Evolutionary conservation across 208 protist genomes (phyloP).

Genomic region (Acanthamoeba healyi): DNA sequence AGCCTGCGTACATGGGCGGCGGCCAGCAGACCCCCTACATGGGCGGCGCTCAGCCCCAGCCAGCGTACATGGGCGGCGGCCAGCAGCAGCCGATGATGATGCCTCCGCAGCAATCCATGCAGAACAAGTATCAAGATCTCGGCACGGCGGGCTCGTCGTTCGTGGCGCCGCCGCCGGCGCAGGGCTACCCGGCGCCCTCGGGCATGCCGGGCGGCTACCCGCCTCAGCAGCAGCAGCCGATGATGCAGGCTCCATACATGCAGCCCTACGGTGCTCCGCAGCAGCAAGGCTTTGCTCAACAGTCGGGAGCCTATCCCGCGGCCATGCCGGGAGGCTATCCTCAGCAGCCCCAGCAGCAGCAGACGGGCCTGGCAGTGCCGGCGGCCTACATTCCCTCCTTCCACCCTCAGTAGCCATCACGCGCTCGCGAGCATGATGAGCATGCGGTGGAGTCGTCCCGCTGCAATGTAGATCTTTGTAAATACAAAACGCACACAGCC

Average conservation of each 20-base stretch:
- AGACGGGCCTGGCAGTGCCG: neutral
- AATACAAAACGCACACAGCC: neutral
- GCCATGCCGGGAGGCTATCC: neutral
- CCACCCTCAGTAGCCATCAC: neutral
- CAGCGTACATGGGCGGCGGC: neutral
- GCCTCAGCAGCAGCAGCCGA: neutral
- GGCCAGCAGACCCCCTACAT: neutral
- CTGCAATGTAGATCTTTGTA: neutral
- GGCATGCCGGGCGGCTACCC: neutral
- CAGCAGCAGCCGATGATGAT: neutral
- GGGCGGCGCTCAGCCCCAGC: neutral
- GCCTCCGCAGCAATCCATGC: neutral
- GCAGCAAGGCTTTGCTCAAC: no score
- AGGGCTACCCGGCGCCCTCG: neutral
- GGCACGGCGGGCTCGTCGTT: neutral
- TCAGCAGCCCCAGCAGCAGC: neutral
- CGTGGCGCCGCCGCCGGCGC: neutral
- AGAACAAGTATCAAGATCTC: neutral
- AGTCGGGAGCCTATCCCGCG: no score
- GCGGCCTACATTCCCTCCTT: conserved; percentile 5
- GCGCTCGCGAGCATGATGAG: no score
- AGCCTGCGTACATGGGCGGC: conserved; percentile 20
- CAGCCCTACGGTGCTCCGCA: neutral
- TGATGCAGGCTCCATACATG: neutral
- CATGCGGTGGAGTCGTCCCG: no score